These are phyloP conservation scores for Monosporozyma solicola DNA, from an alignment of 805 yeast species.

Conservation along the genomic window DNA sequence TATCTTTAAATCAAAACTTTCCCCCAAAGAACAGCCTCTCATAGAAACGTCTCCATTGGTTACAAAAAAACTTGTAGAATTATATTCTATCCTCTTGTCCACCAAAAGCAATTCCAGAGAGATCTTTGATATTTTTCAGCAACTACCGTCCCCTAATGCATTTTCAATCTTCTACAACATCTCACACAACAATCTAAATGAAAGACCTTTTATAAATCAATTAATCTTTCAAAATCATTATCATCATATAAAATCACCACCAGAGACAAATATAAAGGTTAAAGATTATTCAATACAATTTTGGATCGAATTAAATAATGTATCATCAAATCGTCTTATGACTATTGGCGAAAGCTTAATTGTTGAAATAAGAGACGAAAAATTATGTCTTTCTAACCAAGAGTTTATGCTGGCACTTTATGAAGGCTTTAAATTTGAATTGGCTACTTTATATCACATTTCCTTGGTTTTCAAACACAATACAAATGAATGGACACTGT, in stretches of 20 bases:
- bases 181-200: slow-evolving; percentile 10
- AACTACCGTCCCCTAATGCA: slow-evolving; percentile 4
- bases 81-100: slow-evolving; percentile 12
- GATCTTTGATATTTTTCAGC: slow-evolving; percentile 11
- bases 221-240: slow-evolving; percentile 23
- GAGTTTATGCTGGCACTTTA: slow-evolving; percentile 23
- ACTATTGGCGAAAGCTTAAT: slow-evolving; percentile 19
- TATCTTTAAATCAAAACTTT: background rate
- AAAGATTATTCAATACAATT: slow-evolving; percentile 10
- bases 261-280: slow-evolving; percentile 2
- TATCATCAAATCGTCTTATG: slow-evolving; percentile 23
- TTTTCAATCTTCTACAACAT: slow-evolving; percentile 10
- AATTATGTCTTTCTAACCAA: slow-evolving; percentile 23
- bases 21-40: background rate
- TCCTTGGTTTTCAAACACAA: slow-evolving; percentile 8
- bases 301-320: slow-evolving; percentile 25
- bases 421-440: slow-evolving; percentile 21
- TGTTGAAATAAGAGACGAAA: slow-evolving; percentile 24
- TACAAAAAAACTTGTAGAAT: slow-evolving; percentile 8
- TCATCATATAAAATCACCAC: slow-evolving; percentile 12
- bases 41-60: background rate
- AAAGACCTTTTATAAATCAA: slow-evolving; percentile 18
- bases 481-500: slow-evolving; percentile 10
- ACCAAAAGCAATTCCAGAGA: slow-evolving; percentile 15
- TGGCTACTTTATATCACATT: slow-evolving; percentile 14